phyloP scores from a whole-genome alignment of 768 basidiomycete genomes.

The Lentinula boryana region DNA sequence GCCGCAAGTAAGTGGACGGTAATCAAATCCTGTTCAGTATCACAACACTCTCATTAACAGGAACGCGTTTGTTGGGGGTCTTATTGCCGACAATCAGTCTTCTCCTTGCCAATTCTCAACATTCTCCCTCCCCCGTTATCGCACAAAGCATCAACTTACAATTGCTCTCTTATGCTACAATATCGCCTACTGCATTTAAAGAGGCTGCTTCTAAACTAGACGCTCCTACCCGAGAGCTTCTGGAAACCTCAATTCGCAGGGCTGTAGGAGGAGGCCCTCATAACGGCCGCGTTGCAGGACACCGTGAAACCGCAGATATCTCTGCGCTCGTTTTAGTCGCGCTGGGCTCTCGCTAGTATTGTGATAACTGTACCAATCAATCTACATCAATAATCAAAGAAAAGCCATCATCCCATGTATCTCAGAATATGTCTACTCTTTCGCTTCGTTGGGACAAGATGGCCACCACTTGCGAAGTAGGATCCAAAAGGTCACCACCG shows the following conservation, averaged over 20 bases:
- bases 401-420: too few relatives aligned
- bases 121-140: constrained; percentile 40
- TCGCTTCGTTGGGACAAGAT: constrained; percentile 19
- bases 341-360: not conserved
- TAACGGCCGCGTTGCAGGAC: constrained; percentile 17
- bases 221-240: constrained; percentile 42
- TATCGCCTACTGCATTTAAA: constrained; percentile 74
- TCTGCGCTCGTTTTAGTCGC: constrained; percentile 54
- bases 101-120: constrained; percentile 50
- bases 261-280: constrained; percentile 50
- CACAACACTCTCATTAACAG: constrained; percentile 28
- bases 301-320: constrained; percentile 72
- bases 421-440: constrained; percentile 21
- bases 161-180: constrained; percentile 65
- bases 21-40: not conserved
- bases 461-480: constrained; percentile 24
- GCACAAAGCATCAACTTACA: constrained; percentile 58
- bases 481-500: constrained; percentile 21
- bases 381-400: too few relatives aligned
- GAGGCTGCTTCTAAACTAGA: constrained; percentile 73
- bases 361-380: not conserved
- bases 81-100: constrained; percentile 72
- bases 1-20: constrained; percentile 49
- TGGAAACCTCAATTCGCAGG: constrained; percentile 77
- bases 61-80: constrained; percentile 60